Conservation (phyloP, 495 filamentous ascomycete genomes). For the Glarea lozoyensis region DNA sequence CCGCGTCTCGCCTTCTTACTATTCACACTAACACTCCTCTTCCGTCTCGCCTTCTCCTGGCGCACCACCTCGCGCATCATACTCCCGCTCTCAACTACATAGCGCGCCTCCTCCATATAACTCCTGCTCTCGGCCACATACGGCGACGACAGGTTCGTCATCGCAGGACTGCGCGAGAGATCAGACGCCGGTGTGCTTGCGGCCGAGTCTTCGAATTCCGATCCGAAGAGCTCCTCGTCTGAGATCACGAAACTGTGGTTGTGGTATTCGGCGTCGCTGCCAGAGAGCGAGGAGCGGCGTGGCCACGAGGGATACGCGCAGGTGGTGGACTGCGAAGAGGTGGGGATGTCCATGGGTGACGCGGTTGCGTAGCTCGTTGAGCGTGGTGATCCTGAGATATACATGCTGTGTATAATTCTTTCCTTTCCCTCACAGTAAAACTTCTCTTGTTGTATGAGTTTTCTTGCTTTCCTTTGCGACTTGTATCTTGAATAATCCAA, state of each 20-base stretch:
- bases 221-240: constrained; percentile 42
- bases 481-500: too few species aligned
- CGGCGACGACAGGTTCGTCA: too few species aligned
- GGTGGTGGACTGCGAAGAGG: constrained; percentile 22
- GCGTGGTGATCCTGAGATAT: constrained; percentile 15
- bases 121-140: too few species aligned
- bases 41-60: constrained; percentile 16
- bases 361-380: constrained; percentile 13
- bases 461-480: neutral
- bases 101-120: neutral
- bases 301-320: constrained; percentile 49
- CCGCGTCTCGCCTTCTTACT: constrained; percentile 17
- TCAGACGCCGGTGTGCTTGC: constrained; percentile 11
- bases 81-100: constrained; percentile 14
- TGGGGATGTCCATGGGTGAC: constrained; percentile 18
- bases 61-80: constrained; percentile 18
- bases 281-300: constrained; percentile 35
- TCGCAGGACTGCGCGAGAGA: constrained; percentile 11
- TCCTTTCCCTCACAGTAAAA: neutral
- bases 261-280: constrained; percentile 28
- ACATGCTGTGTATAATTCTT: constrained; percentile 15
- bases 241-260: constrained; percentile 31
- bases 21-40: constrained; percentile 2
- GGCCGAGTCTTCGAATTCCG: constrained; percentile 25
- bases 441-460: neutral